Base-by-base conservation (phyloP, 1,284 basidiomycete genomes). In the Calocybe gambosa region DNA sequence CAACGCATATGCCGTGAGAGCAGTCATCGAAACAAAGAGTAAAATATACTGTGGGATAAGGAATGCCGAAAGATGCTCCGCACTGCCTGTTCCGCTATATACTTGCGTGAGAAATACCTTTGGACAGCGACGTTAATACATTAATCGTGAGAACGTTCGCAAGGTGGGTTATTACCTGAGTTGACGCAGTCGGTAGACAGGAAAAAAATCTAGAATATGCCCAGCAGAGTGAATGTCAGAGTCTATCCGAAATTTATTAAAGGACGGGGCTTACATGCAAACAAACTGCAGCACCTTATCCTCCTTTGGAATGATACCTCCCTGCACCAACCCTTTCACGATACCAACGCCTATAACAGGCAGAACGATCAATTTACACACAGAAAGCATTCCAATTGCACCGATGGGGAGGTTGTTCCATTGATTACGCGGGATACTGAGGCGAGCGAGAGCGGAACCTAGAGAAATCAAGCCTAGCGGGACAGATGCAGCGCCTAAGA, bases 401-500 rank as follows among this genome's bases (percentile, higher is more conserved):
- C 78, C 78, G 0, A 82, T 58, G 0, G 89, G 89, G 10, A 89
- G 65, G 2, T 67, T 68, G 10, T 55, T 63, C 78, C 71, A 79
- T 50, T 71, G 67, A 18, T 64, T 66, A 42, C 64, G 58, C 1
- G 80, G 78, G 2, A 88, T 61, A 33, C 75, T 70, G 44, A 92
- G 59, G 34, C 84, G 68, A 0, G 88, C 86, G 20, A 92, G 73
- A 0, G 83, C 81, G 0, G 82, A 81, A 0, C 90, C 90, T 1
- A 92, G 68, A 18, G 81, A 79, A 10, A 89, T 75, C 23, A 93
- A 64, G 1, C 82, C 84, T 0, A 89, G 60, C 0, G 89, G 89
- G 0, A 92, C 78, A 0, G 78, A 78, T 0, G 87, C 84, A 0
- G 66, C 78, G 1, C 88, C 88, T 9, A 90, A 70, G 57, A 91